Base-by-base conservation (phyloP, 345 rosid genomes). In the Boechera divaricarpa region DNA sequence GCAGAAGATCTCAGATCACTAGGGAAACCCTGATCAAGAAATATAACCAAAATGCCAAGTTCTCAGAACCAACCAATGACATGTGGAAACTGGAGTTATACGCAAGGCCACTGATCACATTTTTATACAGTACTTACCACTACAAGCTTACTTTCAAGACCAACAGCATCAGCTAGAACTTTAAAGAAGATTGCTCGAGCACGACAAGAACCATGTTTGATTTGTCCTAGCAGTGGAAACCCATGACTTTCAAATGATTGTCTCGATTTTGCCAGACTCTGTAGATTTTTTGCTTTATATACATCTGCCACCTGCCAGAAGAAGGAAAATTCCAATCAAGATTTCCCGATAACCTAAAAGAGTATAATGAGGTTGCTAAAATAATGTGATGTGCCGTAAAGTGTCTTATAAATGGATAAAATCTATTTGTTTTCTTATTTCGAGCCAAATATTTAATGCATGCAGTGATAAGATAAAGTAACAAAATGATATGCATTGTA, bases 171-270 rank as follows among this genome's bases (percentile, higher is more conserved):
- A 52, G 97, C 96, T 79, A 95, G 83, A 76, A 88, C 90, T 80
- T 95, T 92, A 78, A 91, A 95, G 70, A 91, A 75, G 24, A 95
- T 87, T 67, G 99, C 97, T 75, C 94, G 86, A 68, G 85, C 84
- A 73, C 89, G 86, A 65, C 96, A 92, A 65, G 91, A 85, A 45
- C 89, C 93, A 45, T 84, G 86, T 84, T 63, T 88, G 85, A 91
- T 88, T 61, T 89, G 83, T 75, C 98, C 99, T 69, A 95, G 85
- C 79, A 87, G 63, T 70, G 87, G 97, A 64, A 86, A 82, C 64
- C 82, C 86, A 69, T 77, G 78, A 63, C 62, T 78, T 71, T 83
- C 88, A 79, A 78, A 79, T 76, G 82, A 62, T 47, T 70, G 79
- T 32, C 78, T 72, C 79, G 85, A 71, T 85, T 77, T 87, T 73